These are phyloP conservation scores for Aspergillus homomorphus DNA, from an alignment of 495 filamentous ascomycete genomes.

Conservation along the genomic window DNA sequence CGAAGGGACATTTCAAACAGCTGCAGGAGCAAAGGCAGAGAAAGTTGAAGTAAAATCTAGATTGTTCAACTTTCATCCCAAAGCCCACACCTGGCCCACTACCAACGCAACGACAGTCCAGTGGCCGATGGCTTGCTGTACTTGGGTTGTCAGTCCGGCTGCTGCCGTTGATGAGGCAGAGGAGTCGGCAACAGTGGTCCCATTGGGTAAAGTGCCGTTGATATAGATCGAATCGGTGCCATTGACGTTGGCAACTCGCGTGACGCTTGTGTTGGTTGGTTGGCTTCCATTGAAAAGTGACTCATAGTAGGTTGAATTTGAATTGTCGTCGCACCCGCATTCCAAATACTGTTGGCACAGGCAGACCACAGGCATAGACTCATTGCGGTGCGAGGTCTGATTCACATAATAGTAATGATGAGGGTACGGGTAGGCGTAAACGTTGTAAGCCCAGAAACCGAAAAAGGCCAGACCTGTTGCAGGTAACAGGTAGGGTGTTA, in stretches of 20 bases:
- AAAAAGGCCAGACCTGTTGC: constrained; percentile 56
- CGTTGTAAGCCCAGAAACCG: constrained; percentile 55
- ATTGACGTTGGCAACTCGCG: constrained; percentile 63
- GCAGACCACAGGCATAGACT: constrained; percentile 70
- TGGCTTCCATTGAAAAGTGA: constrained; percentile 65
- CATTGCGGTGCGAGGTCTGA: constrained; percentile 47
- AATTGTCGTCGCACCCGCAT: constrained; percentile 83
- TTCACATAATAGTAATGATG: constrained; percentile 56
- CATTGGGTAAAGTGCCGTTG: constrained; percentile 84
- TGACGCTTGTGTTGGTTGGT: constrained; percentile 59
- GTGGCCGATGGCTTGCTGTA: constrained; percentile 54
- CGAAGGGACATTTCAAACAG: too few species aligned
- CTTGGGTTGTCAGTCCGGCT: constrained; percentile 28
- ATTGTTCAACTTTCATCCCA: constrained; percentile 24
- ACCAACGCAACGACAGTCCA: constrained; percentile 60
- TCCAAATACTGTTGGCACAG: constrained; percentile 65
- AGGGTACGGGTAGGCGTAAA: constrained; percentile 65
- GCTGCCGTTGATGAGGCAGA: constrained; percentile 20
- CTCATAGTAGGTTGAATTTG: constrained; percentile 54
- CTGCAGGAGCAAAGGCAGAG: too few species aligned
- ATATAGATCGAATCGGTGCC: constrained; percentile 72
- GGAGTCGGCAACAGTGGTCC: constrained; percentile 63
- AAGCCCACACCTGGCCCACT: constrained; percentile 42
- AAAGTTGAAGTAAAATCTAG: too few species aligned
- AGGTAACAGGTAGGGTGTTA: constrained; percentile 57